Evolutionary conservation across 805 yeast species (phyloP).

Genomic region (Ogataea nonfermentans): DNA sequence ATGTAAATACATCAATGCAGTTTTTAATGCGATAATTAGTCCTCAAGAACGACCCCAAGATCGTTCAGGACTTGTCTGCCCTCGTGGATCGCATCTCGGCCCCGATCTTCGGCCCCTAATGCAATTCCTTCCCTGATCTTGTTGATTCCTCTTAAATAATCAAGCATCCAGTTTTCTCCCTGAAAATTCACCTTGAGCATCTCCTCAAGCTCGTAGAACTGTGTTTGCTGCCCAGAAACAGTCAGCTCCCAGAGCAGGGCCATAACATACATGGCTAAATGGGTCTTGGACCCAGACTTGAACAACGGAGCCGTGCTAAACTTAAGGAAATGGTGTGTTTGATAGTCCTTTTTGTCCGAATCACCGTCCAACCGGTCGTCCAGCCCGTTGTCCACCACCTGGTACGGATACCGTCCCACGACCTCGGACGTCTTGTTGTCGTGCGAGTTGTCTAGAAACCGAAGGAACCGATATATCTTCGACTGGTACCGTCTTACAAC

Average conservation of each 20-base stretch:
- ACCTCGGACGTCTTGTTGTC: slow-evolving; percentile 11
- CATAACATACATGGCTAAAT: slow-evolving; percentile 40
- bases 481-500: slow-evolving; percentile 10
- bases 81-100: slow-evolving; percentile 8
- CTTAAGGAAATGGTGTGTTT: slow-evolving; percentile 7
- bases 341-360: slow-evolving; percentile 11
- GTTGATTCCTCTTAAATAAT: slow-evolving; percentile 33
- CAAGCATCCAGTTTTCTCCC: slow-evolving; percentile 42
- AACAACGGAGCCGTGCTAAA: slow-evolving; percentile 18
- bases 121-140: slow-evolving; percentile 18
- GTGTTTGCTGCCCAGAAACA: slow-evolving; percentile 35
- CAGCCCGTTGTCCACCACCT: slow-evolving; percentile 17
- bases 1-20: no score
- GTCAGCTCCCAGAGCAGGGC: slow-evolving; percentile 44
- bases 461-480: slow-evolving; percentile 20
- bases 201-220: slow-evolving; percentile 36
- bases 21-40: no score
- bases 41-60: slow-evolving; percentile 10
- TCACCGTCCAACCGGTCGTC: slow-evolving; percentile 12
- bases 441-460: slow-evolving; percentile 18
- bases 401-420: slow-evolving; percentile 21
- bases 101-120: slow-evolving; percentile 3
- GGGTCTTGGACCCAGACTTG: slow-evolving; percentile 36
- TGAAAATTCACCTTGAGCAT: slow-evolving; percentile 44
- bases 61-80: slow-evolving; percentile 9